These are phyloP conservation scores for Colletotrichum destructivum DNA, from an alignment of 2,329 filamentous ascomycete species.

Conservation along the genomic window DNA sequence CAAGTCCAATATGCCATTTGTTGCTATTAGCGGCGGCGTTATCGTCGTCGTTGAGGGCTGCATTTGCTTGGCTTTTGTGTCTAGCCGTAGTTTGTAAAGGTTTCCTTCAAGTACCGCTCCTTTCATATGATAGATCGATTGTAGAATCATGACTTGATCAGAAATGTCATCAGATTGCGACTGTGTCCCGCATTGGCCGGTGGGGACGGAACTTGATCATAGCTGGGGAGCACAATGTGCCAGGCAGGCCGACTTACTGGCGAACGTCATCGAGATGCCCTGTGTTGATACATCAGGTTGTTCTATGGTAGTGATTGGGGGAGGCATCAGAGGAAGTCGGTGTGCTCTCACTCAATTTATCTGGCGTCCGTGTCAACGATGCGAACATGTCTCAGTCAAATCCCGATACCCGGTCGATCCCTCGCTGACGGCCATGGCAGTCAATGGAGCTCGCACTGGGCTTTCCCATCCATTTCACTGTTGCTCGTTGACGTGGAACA, in stretches of 20 bases:
- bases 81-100: background rate
- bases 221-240: too few species aligned
- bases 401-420: slow-evolving; percentile 24
- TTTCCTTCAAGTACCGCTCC: background rate
- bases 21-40: background rate
- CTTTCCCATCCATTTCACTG: background rate
- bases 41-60: background rate
- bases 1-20: background rate
- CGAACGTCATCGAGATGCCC: background rate
- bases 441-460: background rate
- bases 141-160: background rate
- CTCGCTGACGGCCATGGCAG: background rate
- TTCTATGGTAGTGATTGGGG: background rate
- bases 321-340: background rate
- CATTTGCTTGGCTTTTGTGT: background rate
- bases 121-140: background rate
- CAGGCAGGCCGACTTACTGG: background rate
- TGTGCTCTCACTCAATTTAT: slow-evolving; percentile 25
- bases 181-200: slow-evolving; percentile 1
- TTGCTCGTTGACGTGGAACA: background rate
- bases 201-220: background rate
- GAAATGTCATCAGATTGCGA: background rate
- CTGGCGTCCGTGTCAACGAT: slow-evolving; percentile 18
- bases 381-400: slow-evolving; percentile 17
- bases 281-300: background rate